phyloP scores from a whole-genome alignment of 2,329 filamentous ascomycete species.

The Eutypa lata region DNA sequence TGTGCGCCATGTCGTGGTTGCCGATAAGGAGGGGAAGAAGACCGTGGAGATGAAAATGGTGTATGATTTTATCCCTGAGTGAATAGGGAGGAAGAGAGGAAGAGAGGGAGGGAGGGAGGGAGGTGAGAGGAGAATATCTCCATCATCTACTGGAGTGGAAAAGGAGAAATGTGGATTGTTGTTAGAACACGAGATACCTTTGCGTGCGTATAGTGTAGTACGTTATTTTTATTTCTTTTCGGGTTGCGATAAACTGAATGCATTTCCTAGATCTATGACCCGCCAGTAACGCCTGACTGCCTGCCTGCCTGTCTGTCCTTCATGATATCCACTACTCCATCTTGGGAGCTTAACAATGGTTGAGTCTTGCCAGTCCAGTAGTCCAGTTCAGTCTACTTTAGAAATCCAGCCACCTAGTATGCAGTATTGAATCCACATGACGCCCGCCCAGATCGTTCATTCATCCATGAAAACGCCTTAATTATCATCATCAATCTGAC shows the following conservation, averaged over 20 bases:
- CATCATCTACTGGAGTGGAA: no score
- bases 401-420: not conserved
- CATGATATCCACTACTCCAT: not conserved
- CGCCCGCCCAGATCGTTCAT: not conserved
- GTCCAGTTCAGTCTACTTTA: not conserved
- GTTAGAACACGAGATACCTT: no score
- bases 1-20: conserved; percentile 50
- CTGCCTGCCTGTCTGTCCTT: no score
- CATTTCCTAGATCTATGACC: not conserved
- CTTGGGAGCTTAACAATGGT: not conserved
- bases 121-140: not conserved
- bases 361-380: not conserved
- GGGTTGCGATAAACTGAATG: not conserved
- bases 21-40: conserved; percentile 41
- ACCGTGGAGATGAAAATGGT: conserved; percentile 48
- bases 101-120: not conserved
- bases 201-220: no score
- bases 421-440: not conserved
- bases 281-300: not conserved
- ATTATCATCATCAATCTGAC: not conserved
- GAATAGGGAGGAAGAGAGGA: not conserved
- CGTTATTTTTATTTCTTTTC: not conserved
- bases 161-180: not conserved
- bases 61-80: conserved; percentile 47
- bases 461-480: conserved; percentile 17